phyloP scores from a whole-genome alignment of 768 basidiomycete genomes.

The Panaeolus papilionaceus region DNA sequence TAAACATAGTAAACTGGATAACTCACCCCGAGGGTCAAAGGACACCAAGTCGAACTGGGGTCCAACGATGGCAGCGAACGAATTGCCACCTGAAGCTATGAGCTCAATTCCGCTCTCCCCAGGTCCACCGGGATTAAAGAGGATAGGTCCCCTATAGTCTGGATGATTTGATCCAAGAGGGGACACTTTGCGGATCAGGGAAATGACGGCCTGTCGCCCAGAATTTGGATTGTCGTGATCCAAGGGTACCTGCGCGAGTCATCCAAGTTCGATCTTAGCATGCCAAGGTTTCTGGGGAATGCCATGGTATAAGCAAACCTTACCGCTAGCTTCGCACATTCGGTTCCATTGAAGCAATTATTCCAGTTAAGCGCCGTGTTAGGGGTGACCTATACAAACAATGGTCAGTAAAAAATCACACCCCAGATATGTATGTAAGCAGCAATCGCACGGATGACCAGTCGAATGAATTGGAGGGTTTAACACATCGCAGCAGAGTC shows the following conservation, averaged over 20 bases:
- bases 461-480: neutral
- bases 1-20: neutral
- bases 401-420: neutral
- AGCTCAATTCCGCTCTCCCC: slow-evolving; percentile 49
- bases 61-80: slow-evolving; percentile 40
- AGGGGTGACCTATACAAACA: neutral
- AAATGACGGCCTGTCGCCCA: slow-evolving; percentile 45
- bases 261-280: neutral
- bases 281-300: neutral
- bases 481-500: neutral
- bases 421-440: neutral
- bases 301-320: neutral
- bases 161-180: slow-evolving; percentile 30
- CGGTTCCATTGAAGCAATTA: neutral
- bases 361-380: neutral
- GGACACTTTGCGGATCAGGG: slow-evolving; percentile 48
- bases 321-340: neutral
- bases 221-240: slow-evolving; percentile 45
- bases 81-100: slow-evolving; percentile 28
- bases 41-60: slow-evolving; percentile 51
- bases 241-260: slow-evolving; percentile 46
- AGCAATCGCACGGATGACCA: neutral
- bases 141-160: slow-evolving; percentile 48
- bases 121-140: slow-evolving; percentile 55
- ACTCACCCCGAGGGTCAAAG: slow-evolving; percentile 52